Percentiles rank a stretch among this genome's conserved stretches.
phyloP scores from a whole-genome alignment of 352 stramenopile genomes.

The Phytopythium helicoides region DNA sequence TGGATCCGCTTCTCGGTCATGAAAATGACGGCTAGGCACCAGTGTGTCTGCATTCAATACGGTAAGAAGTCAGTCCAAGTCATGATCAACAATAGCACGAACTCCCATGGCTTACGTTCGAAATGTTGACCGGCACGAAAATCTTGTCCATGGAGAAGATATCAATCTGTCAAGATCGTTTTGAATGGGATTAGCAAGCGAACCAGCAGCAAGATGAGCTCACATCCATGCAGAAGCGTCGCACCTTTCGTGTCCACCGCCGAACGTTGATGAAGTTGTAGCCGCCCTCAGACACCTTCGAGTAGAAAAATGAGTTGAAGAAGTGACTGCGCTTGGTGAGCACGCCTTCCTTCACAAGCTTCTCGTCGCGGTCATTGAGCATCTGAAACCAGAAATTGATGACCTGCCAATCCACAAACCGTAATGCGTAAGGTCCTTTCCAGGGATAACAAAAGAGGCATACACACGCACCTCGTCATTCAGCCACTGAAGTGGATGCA shows the following conservation, averaged over 20 bases:
- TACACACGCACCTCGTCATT: conserved; percentile 68
- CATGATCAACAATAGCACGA: not conserved
- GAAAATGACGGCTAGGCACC: conserved; percentile 85
- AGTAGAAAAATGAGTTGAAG: conserved; percentile 89
- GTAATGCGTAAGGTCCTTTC: not conserved
- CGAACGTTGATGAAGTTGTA: conserved; percentile 87
- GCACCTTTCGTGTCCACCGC: conserved; percentile 81
- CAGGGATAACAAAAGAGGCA: not conserved
- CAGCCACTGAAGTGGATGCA: conserved; percentile 66
- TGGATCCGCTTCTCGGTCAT: conserved; percentile 89
- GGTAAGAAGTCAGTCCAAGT: not conserved
- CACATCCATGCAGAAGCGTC: not conserved
- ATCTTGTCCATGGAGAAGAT: conserved; percentile 91
- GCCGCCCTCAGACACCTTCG: conserved; percentile 73
- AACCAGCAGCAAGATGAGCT: not conserved
- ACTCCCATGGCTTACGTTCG: conserved; percentile 47
- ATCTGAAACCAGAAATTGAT: conserved; percentile 89
- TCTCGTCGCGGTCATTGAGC: conserved; percentile 66
- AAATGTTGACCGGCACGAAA: conserved; percentile 86
- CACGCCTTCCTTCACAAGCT: conserved; percentile 42
- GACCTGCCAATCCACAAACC: conserved; percentile 25
- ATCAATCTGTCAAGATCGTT: conserved; percentile 56
- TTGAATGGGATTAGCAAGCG: too few species aligned
- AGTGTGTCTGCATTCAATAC: conserved; percentile 58
- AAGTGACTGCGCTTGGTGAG: conserved; percentile 69